Base-by-base conservation (phyloP, 192 early-diverging fungal species). In the Gryganskiella cystojenkinii region DNA sequence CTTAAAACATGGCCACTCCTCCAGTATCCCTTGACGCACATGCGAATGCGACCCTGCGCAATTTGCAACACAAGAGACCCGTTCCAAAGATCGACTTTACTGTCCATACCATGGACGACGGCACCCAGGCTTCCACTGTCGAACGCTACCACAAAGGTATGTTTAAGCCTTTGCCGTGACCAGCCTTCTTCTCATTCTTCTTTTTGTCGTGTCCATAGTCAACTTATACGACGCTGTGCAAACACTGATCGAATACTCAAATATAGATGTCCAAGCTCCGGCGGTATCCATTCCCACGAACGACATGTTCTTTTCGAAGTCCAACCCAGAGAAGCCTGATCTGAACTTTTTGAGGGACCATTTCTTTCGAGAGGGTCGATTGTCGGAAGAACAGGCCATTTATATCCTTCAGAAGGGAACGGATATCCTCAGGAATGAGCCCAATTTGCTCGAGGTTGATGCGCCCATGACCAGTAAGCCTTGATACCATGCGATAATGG, bases 301-400 rank as follows among this genome's bases (percentile, higher is more conserved):
- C 51, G 84, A 86, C 11, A 73, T 83, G 56, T 86, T 86, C 53
- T 86, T 71, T 62, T 82, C 78, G 20, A 80, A 80, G 68, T 82
- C 83, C 46, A 57, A 80, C 52, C 83, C 82, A 17, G 81, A 72
- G 3, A 87, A 90, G 74, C 95, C 95, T 19, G 88, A 95, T 71
- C 78, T 91, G 37, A 89, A 81, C 11, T 93, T 95, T 79, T 82
- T 98, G 45, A 95, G 94, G 67, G 81, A 90, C 66, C 95, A 96
- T 80, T 98, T 98, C 78, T 90, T 92, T 70, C 88, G 88, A 28
- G 96, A 98, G 73, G 96, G 96, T 15, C 89, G 94, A 30, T 80
- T 98, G 64, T 90, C 92, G 33, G 91, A 96, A 75, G 90, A 93
- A 63, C 94, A 98, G 81, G 95, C 95, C 22, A 83, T 98, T 34